Evolutionary conservation across 2,329 filamentous ascomycete species (phyloP).

Genomic region (Macrophomina phaseolina): DNA sequence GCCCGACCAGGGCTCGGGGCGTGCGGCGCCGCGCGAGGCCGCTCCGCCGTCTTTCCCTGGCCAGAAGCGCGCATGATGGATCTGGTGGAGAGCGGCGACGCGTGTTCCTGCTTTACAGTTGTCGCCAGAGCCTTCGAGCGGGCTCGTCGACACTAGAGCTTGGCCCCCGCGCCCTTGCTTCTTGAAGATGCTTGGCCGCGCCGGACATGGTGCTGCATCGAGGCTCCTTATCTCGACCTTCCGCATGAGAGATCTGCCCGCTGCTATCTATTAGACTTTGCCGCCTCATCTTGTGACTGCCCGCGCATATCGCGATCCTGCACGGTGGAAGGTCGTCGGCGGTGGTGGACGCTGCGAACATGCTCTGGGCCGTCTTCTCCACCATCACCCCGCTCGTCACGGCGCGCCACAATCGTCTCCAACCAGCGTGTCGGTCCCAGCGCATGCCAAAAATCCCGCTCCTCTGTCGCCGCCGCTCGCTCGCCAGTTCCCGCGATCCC

Average conservation of each 20-base stretch:
- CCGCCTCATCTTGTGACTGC: conserved; percentile 24
- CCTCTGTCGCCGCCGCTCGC: neutral
- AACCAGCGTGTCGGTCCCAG: conserved; percentile 2
- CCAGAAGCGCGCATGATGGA: conserved; percentile 3
- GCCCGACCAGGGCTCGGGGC: conserved; percentile 6
- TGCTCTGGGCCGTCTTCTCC: neutral
- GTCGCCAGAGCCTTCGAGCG: neutral
- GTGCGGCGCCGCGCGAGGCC: neutral
- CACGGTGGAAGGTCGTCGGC: neutral
- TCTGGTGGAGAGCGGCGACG: conserved; percentile 9
- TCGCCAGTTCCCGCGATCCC: neutral
- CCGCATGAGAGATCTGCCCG: conserved; percentile 19
- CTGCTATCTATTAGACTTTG: conserved; percentile 20
- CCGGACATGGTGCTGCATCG: conserved; percentile 7
- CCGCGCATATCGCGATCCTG: conserved; percentile 5
- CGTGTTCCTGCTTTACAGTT: conserved; percentile 10
- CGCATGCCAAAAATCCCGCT: conserved; percentile 21
- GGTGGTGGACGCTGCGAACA: conserved; percentile 1
- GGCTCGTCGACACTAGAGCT: conserved; percentile 2
- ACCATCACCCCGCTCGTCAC: neutral
- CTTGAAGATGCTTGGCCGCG: conserved; percentile 14
- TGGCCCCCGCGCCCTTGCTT: conserved; percentile 19
- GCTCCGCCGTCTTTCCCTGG: neutral
- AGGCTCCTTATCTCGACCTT: conserved; percentile 8
- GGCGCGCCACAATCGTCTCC: neutral